phyloP scores from a whole-genome alignment of 306 rosid genomes.

The Dicorynia guianensis region DNA sequence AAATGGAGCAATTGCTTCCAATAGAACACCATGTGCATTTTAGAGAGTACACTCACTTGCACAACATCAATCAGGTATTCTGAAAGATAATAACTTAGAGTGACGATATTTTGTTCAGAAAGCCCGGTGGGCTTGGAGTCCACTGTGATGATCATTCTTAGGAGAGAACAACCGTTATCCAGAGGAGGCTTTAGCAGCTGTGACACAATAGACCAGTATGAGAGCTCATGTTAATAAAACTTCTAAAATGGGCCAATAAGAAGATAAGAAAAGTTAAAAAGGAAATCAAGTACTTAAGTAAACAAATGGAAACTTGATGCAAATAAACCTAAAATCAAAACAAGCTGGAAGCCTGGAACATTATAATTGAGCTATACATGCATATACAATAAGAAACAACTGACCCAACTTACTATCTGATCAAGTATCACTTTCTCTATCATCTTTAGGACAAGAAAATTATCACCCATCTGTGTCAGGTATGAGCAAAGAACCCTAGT shows the following conservation, averaged over 20 bases:
- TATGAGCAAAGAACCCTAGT: constrained; percentile 56
- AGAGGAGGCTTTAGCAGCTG: constrained; percentile 66
- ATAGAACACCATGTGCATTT: background rate
- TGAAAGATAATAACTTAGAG: constrained; percentile 58
- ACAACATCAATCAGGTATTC: constrained; percentile 65
- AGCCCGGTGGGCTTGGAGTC: constrained; percentile 67
- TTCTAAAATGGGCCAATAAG: constrained; percentile 3
- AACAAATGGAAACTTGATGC: background rate
- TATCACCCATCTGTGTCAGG: constrained; percentile 75
- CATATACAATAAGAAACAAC: background rate
- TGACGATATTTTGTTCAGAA: constrained; percentile 57
- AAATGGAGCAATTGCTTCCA: background rate
- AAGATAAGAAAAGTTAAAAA: constrained; percentile 6
- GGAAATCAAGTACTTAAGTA: constrained; percentile 9
- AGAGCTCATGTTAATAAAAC: constrained; percentile 34
- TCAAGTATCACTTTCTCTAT: constrained; percentile 64
- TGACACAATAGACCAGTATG: constrained; percentile 34
- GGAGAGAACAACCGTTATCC: constrained; percentile 72
- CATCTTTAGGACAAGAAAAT: constrained; percentile 57
- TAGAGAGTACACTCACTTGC: constrained; percentile 56
- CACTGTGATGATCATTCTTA: constrained; percentile 62
- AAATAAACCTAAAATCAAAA: background rate
- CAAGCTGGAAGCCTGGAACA: background rate
- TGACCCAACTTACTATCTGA: constrained; percentile 62
- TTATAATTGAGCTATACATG: background rate